These are phyloP conservation scores for Candida albicans DNA, from an alignment of 1,139 yeast species.

Conservation along the genomic window DNA sequence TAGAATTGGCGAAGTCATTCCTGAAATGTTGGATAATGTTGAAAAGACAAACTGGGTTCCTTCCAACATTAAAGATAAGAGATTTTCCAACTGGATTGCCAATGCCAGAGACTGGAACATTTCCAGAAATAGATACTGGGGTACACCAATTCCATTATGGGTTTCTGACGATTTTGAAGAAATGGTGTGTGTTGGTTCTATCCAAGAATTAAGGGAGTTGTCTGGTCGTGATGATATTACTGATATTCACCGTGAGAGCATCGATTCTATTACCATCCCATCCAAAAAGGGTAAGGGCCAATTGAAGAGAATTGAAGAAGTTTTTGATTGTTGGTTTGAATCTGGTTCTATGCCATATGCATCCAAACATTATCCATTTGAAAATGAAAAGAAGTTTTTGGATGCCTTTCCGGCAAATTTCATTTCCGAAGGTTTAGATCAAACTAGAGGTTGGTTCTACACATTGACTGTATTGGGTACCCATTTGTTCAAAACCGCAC, in stretches of 20 bases:
- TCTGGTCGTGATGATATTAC: conserved; percentile 80
- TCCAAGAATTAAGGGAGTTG: conserved; percentile 78
- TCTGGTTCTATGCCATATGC: conserved; percentile 99
- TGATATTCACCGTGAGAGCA: conserved; percentile 90
- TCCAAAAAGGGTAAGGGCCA: conserved; percentile 88
- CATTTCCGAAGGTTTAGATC: conserved; percentile 98
- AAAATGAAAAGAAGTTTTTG: conserved; percentile 71
- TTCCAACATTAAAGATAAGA: conserved; percentile 79
- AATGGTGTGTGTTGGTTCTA: conserved; percentile 88
- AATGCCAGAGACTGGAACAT: conserved; percentile 99
- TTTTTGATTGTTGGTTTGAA: conserved; percentile 99
- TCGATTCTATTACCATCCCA: conserved; percentile 91
- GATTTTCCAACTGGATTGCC: conserved; percentile 96
- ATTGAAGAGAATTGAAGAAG: conserved; percentile 91
- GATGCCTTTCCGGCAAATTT: conserved; percentile 92
- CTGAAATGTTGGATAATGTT: conserved; percentile 85
- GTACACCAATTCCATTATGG: conserved; percentile 99
- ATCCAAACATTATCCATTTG: conserved; percentile 95
- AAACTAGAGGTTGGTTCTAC: conserved; percentile 99
- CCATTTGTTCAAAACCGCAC: conserved; percentile 87
- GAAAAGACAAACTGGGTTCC: conserved; percentile 96
- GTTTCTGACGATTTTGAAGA: conserved; percentile 91
- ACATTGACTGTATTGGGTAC: conserved; percentile 95
- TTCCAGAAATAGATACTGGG: conserved; percentile 99
- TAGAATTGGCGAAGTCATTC: conserved; percentile 80